Evolutionary conservation across 2,329 filamentous ascomycete species (phyloP), one percentile per base, ranked within the genome.

Genomic region (Calcarisporium arbuscula): DNA sequence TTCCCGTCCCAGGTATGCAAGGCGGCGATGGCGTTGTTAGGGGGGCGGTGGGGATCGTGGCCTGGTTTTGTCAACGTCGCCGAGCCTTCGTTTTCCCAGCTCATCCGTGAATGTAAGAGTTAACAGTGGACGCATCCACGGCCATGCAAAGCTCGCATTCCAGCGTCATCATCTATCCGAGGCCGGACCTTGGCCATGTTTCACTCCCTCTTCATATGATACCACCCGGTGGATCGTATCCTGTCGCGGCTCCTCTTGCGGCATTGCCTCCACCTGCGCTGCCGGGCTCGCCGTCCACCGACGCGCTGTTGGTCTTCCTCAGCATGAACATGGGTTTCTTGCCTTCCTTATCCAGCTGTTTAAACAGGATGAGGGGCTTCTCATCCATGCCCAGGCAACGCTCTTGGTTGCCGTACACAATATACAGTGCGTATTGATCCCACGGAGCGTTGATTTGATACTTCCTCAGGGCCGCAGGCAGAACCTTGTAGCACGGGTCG

Each of bases 261-360:
- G 64, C 62, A 17, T 58, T 60, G 19, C 61, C 64, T 18, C 77
- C 54, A 9, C 72, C 72, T 6, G 70, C 72, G 42, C 72, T 75
- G 12, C 72, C 72, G 8, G 70, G 70, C 2, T 64, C 60, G 28
- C 72, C 70, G 32, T 77, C 73, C 17, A 62, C 62, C 33, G 63
- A 64, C 8, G 70, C 70, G 25, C 67, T 70, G 30, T 72, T 75
- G 21, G 73, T 80, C 59, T 79, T 79, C 38, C 92, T 70, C 37
- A 98, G 67, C 92, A 98, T 98, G 54, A 98, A 98, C 92, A 96
- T 96, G 16, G 92, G 92, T 58, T 96, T 98, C 63, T 94, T 84
- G 30, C 92, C 92, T 65, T 96, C 92, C 58, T 89, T 89, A 56
- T 96, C 89, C 37, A 98, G 68, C 57, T 96, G 89, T 64, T 98